Percentiles rank a stretch among this genome's conserved stretches.
Conservation (phyloP, 1,139 yeast species). For the Citeromyces siamensis region DNA sequence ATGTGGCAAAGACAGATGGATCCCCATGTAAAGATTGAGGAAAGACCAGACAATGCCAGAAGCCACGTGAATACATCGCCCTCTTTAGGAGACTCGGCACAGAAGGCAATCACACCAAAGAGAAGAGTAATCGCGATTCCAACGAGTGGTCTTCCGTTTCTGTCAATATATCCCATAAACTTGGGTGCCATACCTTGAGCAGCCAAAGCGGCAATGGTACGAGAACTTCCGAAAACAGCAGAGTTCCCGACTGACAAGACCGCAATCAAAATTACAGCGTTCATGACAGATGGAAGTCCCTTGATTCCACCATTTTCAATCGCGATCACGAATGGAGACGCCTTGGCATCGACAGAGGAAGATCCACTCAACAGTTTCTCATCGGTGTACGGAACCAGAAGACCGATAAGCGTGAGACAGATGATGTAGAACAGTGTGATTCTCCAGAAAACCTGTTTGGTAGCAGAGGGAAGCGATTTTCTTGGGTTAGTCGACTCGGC, state of each 20-base stretch:
- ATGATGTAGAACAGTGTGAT: conserved; percentile 45
- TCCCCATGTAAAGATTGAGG: conserved; percentile 58
- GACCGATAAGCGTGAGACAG: conserved; percentile 30
- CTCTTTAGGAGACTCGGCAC: conserved; percentile 48
- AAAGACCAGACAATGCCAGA: conserved; percentile 52
- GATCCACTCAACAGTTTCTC: conserved; percentile 21
- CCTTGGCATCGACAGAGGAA: conserved; percentile 34
- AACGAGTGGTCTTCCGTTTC: conserved; percentile 50
- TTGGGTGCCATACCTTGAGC: conserved; percentile 54
- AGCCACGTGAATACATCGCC: conserved; percentile 54
- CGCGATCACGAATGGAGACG: conserved; percentile 55
- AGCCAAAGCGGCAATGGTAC: conserved; percentile 57
- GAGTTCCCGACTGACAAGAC: conserved; percentile 41
- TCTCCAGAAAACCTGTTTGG: conserved; percentile 68
- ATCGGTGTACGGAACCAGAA: conserved; percentile 31
- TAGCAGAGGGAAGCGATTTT: conserved; percentile 58
- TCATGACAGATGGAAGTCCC: conserved; percentile 41
- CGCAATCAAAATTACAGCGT: conserved; percentile 34
- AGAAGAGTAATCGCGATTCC: conserved; percentile 38
- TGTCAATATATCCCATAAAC: conserved; percentile 44
- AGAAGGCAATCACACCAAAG: conserved; percentile 47
- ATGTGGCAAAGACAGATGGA: conserved; percentile 47
- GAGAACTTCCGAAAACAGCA: conserved; percentile 52
- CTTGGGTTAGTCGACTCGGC: conserved; percentile 31
- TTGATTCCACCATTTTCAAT: conserved; percentile 37